These are phyloP conservation scores for Wickerhamomyces alni DNA, from an alignment of 805 yeast species.

Conservation along the genomic window DNA sequence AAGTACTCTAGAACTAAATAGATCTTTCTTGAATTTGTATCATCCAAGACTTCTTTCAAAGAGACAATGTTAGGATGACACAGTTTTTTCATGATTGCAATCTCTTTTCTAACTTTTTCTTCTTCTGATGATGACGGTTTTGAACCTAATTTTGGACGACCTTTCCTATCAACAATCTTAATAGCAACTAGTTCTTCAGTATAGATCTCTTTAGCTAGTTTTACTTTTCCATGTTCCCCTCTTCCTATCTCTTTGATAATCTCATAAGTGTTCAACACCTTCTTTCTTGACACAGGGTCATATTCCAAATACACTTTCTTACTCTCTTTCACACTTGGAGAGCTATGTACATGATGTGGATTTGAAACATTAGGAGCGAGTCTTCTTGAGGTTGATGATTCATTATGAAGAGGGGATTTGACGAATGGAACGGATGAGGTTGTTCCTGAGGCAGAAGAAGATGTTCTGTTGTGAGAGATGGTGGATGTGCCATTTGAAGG, in stretches of 20 bases:
- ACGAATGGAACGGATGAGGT: neutral
- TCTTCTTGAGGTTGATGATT: slow-evolving; percentile 8
- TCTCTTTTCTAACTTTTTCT: slow-evolving; percentile 75
- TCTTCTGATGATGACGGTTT: slow-evolving; percentile 48
- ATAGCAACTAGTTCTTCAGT: slow-evolving; percentile 75
- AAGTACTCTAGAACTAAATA: slow-evolving; percentile 87
- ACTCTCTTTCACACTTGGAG: slow-evolving; percentile 70
- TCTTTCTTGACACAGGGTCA: slow-evolving; percentile 79
- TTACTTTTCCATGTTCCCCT: slow-evolving; percentile 99
- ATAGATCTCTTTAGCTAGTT: slow-evolving; percentile 74
- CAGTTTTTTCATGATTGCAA: slow-evolving; percentile 90
- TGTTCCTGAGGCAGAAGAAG: neutral
- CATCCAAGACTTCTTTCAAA: slow-evolving; percentile 83
- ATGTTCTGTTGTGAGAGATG: neutral
- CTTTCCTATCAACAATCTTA: slow-evolving; percentile 80
- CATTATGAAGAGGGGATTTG: slow-evolving; percentile 2
- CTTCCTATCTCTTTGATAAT: slow-evolving; percentile 81
- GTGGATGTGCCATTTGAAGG: neutral
- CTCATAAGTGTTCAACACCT: slow-evolving; percentile 85
- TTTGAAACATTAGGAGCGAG: slow-evolving; percentile 18
- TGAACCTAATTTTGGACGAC: slow-evolving; percentile 46
- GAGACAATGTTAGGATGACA: slow-evolving; percentile 90
- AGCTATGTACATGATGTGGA: slow-evolving; percentile 22
- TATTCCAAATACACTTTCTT: slow-evolving; percentile 73
- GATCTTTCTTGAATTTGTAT: slow-evolving; percentile 73